Conservation (phyloP, 495 filamentous ascomycete species). For the Platismatia glauca region DNA sequence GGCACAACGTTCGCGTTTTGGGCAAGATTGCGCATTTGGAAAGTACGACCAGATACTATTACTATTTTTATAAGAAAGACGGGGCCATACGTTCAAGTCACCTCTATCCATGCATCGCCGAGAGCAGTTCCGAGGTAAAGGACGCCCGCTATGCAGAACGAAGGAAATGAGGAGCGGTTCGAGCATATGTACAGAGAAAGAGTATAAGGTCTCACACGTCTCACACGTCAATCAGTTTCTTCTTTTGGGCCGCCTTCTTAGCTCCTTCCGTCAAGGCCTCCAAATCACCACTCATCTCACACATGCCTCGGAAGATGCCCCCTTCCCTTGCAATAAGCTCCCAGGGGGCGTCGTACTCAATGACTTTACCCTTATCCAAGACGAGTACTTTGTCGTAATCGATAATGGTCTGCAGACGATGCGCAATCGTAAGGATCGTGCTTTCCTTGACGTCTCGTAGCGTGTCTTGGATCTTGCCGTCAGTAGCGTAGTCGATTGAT, state of each 20-base stretch:
- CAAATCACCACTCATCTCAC: constrained; percentile 86
- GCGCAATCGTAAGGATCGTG: constrained; percentile 97
- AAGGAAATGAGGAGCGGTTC: not conserved
- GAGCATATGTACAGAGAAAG: not conserved
- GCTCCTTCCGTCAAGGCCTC: constrained; percentile 62
- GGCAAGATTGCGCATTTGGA: no score
- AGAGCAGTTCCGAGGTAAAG: not conserved
- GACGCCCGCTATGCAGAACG: constrained; percentile 3
- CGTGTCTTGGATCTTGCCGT: constrained; percentile 91
- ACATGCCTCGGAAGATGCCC: constrained; percentile 82
- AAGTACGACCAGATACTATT: no score
- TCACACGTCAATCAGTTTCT: constrained; percentile 30
- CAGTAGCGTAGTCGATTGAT: constrained; percentile 94
- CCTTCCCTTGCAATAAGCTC: constrained; percentile 59
- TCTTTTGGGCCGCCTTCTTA: constrained; percentile 57
- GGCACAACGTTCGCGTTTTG: no score
- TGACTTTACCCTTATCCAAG: constrained; percentile 76
- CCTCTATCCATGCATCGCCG: not conserved
- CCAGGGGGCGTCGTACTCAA: constrained; percentile 85
- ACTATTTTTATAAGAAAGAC: not conserved
- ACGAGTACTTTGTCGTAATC: constrained; percentile 99
- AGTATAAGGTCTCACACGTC: constrained; percentile 12
- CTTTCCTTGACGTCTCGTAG: constrained; percentile 75
- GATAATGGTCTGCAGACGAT: constrained; percentile 89
- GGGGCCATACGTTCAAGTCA: not conserved